Evolutionary conservation across 345 rosid genomes (phyloP), one percentile per base, ranked within the genome.

Genomic region (Rhizophora apiculata): DNA sequence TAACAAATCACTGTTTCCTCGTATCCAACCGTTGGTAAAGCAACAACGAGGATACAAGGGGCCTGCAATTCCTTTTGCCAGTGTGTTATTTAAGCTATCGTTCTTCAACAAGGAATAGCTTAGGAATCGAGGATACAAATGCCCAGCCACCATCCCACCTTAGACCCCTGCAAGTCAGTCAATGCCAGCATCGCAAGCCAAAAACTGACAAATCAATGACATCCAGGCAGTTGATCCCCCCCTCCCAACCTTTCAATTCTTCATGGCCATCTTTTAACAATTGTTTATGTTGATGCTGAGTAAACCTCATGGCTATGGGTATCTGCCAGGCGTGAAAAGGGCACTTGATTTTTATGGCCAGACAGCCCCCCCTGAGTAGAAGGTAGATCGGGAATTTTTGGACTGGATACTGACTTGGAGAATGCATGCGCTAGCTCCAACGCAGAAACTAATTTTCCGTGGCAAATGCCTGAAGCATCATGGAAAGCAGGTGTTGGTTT

Each of bases 341-440:
- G 75, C 16, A 65, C 43, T 26, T 72, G 72, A 56, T 52, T 52
- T 8, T 32, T 74, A 37, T 20, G 59, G 30, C 52, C 66, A 26
- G 72, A 36, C 43, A 6, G 29, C 49, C 66, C 64, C 51, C 48
- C 69, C 32, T 51, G 75, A 58, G 64, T 20, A 9, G 64, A 63
- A 36, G 26, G 68, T 30, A 24, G 21, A 6, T 66, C 49, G 1
- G 52, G 15, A n/a, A 16, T 30, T 46, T 69, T 78, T 13, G 78
- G 70, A 62, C 57, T 62, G 4, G 72, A 72, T 62, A 68, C 67
- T 5, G 78, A 70, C 53, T 58, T 78, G 51, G 82, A 78, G 60
- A 74, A 78, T 21, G 69, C 78, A 43, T 16, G 72, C 19, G 75
- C 72, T 3, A 78, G 67, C 63, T 76, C 80, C 30, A 75, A 27